Percentiles rank a stretch among this genome's conserved stretches.
These are phyloP conservation scores for Epithemia pelagica DNA, from an alignment of 108 stramenopile genomes.

Conservation along the genomic window DNA sequence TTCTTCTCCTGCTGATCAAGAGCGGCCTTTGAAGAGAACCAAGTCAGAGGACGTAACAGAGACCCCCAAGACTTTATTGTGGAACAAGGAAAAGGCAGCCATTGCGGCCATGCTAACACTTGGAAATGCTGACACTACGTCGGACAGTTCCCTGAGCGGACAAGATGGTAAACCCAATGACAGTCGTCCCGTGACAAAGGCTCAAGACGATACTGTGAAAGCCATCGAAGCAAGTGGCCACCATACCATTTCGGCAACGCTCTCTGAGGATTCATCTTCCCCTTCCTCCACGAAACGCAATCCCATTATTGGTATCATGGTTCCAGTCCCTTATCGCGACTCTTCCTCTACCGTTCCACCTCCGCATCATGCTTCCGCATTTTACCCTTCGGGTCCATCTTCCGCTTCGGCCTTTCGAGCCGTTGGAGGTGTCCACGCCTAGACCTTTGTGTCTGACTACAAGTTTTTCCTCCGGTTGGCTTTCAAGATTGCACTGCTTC, in stretches of 20 bases:
- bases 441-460: too few relatives aligned
- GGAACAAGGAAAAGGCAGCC: slow-evolving; percentile 5
- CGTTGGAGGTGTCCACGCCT: not conserved
- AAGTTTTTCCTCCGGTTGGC: too few relatives aligned
- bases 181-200: too few relatives aligned
- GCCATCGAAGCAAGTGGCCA: too few relatives aligned
- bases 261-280: too few relatives aligned
- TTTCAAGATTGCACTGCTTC: too few relatives aligned
- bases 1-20: not conserved
- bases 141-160: too few relatives aligned
- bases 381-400: not conserved
- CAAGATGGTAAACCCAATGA: too few relatives aligned
- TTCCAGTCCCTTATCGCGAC: not conserved
- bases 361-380: not conserved
- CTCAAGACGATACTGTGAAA: too few relatives aligned
- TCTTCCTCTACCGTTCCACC: not conserved
- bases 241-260: too few relatives aligned
- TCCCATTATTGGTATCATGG: not conserved
- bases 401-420: not conserved
- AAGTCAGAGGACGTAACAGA: not conserved
- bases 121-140: not conserved
- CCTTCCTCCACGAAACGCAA: too few relatives aligned
- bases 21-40: not conserved
- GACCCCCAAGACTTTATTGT: not conserved
- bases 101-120: slow-evolving; percentile 13